Evolutionary conservation across 768 basidiomycete species (phyloP).

Genomic region (Lentinula sp.): DNA sequence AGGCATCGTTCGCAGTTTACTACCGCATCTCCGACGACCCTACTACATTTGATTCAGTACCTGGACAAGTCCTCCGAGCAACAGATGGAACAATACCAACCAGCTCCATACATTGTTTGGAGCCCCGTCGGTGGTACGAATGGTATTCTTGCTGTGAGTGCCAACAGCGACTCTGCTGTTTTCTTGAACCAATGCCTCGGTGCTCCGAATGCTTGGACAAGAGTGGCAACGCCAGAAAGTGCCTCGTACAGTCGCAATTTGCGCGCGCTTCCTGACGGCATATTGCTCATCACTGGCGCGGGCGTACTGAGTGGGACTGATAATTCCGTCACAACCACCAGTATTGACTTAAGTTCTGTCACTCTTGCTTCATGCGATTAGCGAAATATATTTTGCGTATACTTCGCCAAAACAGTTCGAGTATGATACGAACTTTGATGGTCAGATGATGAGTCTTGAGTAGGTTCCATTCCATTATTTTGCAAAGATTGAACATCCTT

Average conservation of each 20-base stretch:
- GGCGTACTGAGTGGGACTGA: conserved; percentile 11
- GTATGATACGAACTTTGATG: no score
- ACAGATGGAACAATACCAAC: conserved; percentile 10
- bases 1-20: conserved; percentile 8
- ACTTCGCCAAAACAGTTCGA: no score
- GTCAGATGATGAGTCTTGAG: no score
- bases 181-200: conserved; percentile 11
- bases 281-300: conserved; percentile 11
- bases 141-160: conserved; percentile 13
- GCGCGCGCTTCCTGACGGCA: conserved; percentile 9
- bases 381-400: no score
- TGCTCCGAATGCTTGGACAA: conserved; percentile 13
- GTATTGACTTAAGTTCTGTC: background rate
- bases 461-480: no score
- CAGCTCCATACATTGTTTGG: conserved; percentile 12
- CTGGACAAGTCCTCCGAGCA: conserved; percentile 8
- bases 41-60: conserved; percentile 9
- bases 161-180: conserved; percentile 13
- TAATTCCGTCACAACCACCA: conserved; percentile 13
- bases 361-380: background rate
- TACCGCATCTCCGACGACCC: conserved; percentile 13
- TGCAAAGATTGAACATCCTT: no score
- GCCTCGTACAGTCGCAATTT: conserved; percentile 11
- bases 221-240: conserved; percentile 11
- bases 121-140: conserved; percentile 13